A percentile compares a stretch with the other conserved stretches of the same genome.
Conservation (phyloP, 345 rosid species). For the Camelina laxa region DNA sequence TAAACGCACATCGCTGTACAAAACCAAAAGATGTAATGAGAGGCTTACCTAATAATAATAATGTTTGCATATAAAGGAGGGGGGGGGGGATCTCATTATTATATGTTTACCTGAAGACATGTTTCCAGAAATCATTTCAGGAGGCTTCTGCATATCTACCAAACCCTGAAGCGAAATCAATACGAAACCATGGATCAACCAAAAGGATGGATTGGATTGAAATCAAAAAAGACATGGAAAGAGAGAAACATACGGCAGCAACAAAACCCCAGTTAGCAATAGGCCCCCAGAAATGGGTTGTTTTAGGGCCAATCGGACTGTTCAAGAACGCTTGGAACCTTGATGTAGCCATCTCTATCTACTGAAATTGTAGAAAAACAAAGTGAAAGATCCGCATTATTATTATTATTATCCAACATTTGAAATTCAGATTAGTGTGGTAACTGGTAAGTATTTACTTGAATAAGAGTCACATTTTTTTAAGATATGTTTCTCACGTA, state of each 20-base stretch:
- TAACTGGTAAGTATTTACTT: too few relatives aligned
- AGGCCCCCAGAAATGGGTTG: constrained; percentile 94
- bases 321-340: constrained; percentile 74
- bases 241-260: constrained; percentile 60
- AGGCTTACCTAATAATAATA: neutral
- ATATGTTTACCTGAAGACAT: constrained; percentile 66
- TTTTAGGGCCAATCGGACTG: constrained; percentile 86
- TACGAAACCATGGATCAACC: neutral
- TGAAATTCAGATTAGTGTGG: too few relatives aligned
- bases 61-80: neutral
- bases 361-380: neutral
- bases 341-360: constrained; percentile 59
- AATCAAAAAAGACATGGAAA: constrained; percentile 22
- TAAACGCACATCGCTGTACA: constrained; percentile 76
- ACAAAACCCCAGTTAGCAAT: constrained; percentile 93
- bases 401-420: too few relatives aligned
- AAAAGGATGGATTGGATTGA: neutral
- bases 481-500: too few relatives aligned
- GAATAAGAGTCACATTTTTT: too few relatives aligned
- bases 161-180: constrained; percentile 62
- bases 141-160: constrained; percentile 92
- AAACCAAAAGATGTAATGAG: neutral
- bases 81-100: neutral
- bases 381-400: too few relatives aligned
- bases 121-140: constrained; percentile 89